Evolutionary conservation across 495 filamentous ascomycete species (phyloP).

Genomic region (Evernia prunastri): DNA sequence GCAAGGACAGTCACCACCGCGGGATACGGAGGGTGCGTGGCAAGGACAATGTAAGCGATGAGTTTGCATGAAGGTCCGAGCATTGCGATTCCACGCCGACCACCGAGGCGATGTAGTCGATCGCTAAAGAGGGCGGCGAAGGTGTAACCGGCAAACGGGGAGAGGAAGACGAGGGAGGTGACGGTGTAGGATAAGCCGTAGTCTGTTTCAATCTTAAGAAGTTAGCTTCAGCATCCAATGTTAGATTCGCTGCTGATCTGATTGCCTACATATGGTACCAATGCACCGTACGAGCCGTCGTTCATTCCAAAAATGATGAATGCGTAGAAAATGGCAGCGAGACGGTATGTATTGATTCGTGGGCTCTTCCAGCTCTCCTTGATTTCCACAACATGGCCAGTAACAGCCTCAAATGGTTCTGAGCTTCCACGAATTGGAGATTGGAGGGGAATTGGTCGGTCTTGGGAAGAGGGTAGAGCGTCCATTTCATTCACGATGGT

Average conservation of each 20-base stretch:
- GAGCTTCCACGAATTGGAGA: not conserved
- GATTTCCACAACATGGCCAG: constrained; percentile 19
- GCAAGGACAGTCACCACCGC: constrained; percentile 52
- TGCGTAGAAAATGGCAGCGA: constrained; percentile 59
- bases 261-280: constrained; percentile 52
- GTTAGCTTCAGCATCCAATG: not conserved
- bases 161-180: constrained; percentile 58
- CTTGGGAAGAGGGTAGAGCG: not conserved
- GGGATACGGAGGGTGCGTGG: constrained; percentile 53
- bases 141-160: constrained; percentile 54
- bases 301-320: constrained; percentile 79
- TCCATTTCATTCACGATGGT: constrained; percentile 4
- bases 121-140: constrained; percentile 53
- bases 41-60: constrained; percentile 55
- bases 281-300: constrained; percentile 72
- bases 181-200: constrained; percentile 53
- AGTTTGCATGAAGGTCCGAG: constrained; percentile 59
- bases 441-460: not conserved
- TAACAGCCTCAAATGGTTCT: not conserved
- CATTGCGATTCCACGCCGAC: constrained; percentile 68
- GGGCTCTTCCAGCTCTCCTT: constrained; percentile 64
- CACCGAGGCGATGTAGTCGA: constrained; percentile 50
- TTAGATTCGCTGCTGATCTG: constrained; percentile 4
- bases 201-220: constrained; percentile 49
- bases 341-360: constrained; percentile 56